Conservation (phyloP, 2,329 filamentous ascomycete species). For the Fusarium aywerte region DNA sequence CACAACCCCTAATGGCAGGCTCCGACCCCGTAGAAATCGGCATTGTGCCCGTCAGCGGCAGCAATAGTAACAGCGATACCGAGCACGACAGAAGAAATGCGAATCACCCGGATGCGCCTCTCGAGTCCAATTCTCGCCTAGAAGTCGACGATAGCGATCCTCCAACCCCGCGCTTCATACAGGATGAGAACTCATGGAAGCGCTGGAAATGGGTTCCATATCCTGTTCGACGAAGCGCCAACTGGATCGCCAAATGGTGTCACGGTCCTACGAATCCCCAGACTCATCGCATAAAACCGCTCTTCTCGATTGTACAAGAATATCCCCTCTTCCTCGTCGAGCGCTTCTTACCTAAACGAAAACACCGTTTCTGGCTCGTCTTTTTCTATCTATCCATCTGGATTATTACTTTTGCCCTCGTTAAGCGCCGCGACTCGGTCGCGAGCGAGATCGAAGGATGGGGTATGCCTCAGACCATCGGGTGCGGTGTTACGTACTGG, state of each 20-base stretch:
- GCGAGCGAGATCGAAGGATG: conserved; percentile 73
- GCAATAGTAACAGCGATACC: conserved; percentile 11
- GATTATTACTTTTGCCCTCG: conserved; percentile 74
- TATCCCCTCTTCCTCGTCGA: conserved; percentile 73
- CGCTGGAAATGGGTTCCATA: conserved; percentile 69
- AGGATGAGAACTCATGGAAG: conserved; percentile 62
- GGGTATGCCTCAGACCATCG: conserved; percentile 72
- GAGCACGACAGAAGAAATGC: conserved; percentile 13
- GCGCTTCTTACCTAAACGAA: conserved; percentile 67
- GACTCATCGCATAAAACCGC: conserved; percentile 61
- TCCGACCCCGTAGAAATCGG: conserved; percentile 45
- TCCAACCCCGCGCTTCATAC: conserved; percentile 69
- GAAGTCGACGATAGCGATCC: conserved; percentile 57
- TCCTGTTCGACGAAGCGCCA: conserved; percentile 60
- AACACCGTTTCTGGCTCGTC: conserved; percentile 68
- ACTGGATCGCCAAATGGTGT: conserved; percentile 61
- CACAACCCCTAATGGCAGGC: conserved; percentile 54
- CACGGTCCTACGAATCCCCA: conserved; percentile 66
- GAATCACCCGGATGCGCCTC: conserved; percentile 57
- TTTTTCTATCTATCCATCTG: conserved; percentile 71
- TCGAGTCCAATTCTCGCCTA: conserved; percentile 53
- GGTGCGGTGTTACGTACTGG: conserved; percentile 78
- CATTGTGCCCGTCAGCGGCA: conserved; percentile 41
- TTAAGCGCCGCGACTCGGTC: conserved; percentile 71
- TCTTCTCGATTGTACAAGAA: conserved; percentile 74